Evolutionary conservation across 441 rosid genomes (phyloP).

Genomic region (Pelargonium australe): DNA sequence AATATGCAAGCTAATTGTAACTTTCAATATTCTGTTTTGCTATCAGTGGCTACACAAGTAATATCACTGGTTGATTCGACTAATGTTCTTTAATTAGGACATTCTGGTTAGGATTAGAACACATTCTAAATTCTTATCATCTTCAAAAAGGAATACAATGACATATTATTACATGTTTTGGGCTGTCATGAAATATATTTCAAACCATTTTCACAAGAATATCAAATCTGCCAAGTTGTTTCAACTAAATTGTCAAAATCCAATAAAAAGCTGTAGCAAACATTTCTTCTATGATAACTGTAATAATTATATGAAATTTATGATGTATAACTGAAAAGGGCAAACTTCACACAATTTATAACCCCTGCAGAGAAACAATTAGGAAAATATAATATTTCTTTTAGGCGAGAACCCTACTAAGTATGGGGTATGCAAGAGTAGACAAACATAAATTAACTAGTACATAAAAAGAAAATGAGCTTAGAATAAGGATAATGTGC

Average conservation of each 20-base stretch:
- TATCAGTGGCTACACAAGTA: not conserved
- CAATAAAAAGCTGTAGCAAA: not conserved
- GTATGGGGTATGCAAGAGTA: too few species aligned
- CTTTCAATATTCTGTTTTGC: too few species aligned
- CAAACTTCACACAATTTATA: too few species aligned
- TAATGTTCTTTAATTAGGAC: not conserved
- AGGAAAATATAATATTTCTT: too few species aligned
- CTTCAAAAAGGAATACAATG: not conserved
- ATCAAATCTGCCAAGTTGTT: not conserved
- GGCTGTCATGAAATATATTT: not conserved
- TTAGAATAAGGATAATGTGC: too few species aligned
- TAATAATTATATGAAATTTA: not conserved
- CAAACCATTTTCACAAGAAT: not conserved
- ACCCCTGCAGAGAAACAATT: too few species aligned
- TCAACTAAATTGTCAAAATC: not conserved
- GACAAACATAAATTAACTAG: too few species aligned
- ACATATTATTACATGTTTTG: not conserved
- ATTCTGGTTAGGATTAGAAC: not conserved
- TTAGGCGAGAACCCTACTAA: too few species aligned
- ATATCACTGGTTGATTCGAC: not conserved
- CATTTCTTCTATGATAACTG: constrained; percentile 1
- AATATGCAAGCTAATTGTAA: not conserved
- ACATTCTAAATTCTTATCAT: not conserved
- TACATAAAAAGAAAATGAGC: too few species aligned
- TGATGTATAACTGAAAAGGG: not conserved